Percentiles rank a stretch among this genome's conserved stretches.
Evolutionary conservation across 768 basidiomycete genomes (phyloP).

Genomic region (Fibroporia radiculosa): DNA sequence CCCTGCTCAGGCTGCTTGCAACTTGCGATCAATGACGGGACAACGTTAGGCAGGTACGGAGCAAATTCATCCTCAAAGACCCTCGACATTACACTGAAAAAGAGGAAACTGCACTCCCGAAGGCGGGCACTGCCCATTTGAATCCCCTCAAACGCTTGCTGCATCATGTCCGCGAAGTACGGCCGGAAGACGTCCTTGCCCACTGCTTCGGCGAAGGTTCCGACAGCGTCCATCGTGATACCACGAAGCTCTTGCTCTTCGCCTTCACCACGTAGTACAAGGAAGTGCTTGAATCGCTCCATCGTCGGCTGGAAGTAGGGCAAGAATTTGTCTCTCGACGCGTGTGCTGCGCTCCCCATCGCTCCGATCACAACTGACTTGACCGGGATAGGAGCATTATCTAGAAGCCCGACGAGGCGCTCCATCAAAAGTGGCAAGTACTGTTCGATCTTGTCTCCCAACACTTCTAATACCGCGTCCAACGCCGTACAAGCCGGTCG

Average conservation of each 20-base stretch:
- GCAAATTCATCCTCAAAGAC: conserved; percentile 95
- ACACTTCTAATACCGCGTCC: conserved; percentile 91
- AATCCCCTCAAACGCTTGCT: conserved; percentile 85
- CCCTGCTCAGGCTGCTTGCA: conserved; percentile 80
- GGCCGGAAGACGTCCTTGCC: conserved; percentile 91
- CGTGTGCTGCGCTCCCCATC: conserved; percentile 96
- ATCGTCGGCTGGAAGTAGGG: conserved; percentile 95
- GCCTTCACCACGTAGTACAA: conserved; percentile 76
- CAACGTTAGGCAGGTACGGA: conserved; percentile 74
- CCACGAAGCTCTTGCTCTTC: conserved; percentile 94
- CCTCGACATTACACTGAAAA: conserved; percentile 97
- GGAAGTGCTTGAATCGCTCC: conserved; percentile 81
- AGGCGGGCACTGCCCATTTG: conserved; percentile 81
- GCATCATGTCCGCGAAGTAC: conserved; percentile 96
- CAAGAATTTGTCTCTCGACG: conserved; percentile 82
- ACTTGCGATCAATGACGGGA: conserved; percentile 78
- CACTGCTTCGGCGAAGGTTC: conserved; percentile 95
- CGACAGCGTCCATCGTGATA: conserved; percentile 98
- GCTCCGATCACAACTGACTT: conserved; percentile 96
- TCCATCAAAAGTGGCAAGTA: conserved; percentile 96
- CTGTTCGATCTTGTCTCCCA: conserved; percentile 82
- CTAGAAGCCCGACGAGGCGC: conserved; percentile 78
- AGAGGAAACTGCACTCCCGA: conserved; percentile 93
- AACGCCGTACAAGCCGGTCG: conserved; percentile 93
- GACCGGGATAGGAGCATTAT: conserved; percentile 77